phyloP scores from a whole-genome alignment of 1,284 basidiomycete species.

The Puccinia hordei region DNA sequence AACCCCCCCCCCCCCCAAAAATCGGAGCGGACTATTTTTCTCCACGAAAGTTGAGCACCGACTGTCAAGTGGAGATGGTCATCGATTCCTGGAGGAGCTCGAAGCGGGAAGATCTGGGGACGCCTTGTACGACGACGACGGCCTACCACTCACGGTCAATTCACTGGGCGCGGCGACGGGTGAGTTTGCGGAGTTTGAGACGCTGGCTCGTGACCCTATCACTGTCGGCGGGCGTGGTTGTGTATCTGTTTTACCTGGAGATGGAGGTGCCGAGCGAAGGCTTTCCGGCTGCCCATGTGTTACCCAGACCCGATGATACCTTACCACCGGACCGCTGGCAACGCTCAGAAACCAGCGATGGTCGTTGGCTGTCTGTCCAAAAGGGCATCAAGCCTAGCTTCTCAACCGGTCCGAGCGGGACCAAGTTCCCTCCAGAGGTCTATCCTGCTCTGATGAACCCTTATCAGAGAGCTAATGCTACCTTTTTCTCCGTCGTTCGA shows the following conservation, averaged over 20 bases:
- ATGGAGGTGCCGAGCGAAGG: background rate
- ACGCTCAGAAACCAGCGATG: background rate
- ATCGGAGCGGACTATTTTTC: background rate
- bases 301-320: background rate
- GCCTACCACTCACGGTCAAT: background rate
- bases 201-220: background rate
- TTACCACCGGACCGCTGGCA: background rate
- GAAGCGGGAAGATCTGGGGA: background rate
- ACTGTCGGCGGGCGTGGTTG: background rate
- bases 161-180: background rate
- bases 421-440: slow-evolving; percentile 16
- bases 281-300: background rate
- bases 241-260: background rate
- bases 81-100: background rate
- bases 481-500: slow-evolving; percentile 59
- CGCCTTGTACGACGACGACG: background rate
- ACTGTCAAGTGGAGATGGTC: background rate
- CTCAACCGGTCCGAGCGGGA: background rate
- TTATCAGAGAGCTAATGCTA: slow-evolving; percentile 58
- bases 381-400: background rate
- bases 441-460: slow-evolving; percentile 20
- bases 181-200: background rate
- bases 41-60: background rate
- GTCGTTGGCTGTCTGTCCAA: background rate
- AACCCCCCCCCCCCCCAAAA: too few species aligned